Evolutionary conservation across 805 yeast species (phyloP).

Genomic region (Starmerella gropengiesseri): DNA sequence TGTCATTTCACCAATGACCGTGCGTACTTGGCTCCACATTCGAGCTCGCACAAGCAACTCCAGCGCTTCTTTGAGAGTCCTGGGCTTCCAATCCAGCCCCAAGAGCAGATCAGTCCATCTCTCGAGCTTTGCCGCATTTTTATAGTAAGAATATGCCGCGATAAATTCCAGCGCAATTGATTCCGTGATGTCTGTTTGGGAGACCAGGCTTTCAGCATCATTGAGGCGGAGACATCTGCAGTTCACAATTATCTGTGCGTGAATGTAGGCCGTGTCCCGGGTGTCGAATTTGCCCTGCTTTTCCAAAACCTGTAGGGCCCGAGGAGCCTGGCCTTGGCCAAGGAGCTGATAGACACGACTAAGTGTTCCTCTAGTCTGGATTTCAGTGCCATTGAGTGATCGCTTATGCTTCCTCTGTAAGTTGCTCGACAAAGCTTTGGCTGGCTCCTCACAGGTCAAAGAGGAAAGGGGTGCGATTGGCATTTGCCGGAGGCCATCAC

Average conservation of each 20-base stretch:
- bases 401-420: no score
- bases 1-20: slow-evolving; percentile 1
- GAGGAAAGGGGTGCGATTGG: no score
- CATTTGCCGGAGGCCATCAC: no score
- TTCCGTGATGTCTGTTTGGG: no score
- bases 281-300: not conserved
- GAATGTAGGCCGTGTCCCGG: not conserved
- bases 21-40: slow-evolving; percentile 11
- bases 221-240: slow-evolving; percentile 3
- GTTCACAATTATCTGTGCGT: not conserved
- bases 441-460: no score
- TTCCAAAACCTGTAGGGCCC: no score
- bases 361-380: no score
- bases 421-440: no score
- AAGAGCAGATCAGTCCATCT: slow-evolving; percentile 6
- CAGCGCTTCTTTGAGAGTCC: not conserved
- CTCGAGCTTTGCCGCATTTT: not conserved
- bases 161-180: slow-evolving; percentile 4
- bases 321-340: no score
- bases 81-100: not conserved
- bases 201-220: slow-evolving; percentile 9
- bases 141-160: slow-evolving; percentile 2
- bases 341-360: no score
- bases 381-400: no score
- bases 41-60: not conserved